phyloP scores from a whole-genome alignment of 2,329 filamentous ascomycete species.

The Beauveria scarabaeidicola region DNA sequence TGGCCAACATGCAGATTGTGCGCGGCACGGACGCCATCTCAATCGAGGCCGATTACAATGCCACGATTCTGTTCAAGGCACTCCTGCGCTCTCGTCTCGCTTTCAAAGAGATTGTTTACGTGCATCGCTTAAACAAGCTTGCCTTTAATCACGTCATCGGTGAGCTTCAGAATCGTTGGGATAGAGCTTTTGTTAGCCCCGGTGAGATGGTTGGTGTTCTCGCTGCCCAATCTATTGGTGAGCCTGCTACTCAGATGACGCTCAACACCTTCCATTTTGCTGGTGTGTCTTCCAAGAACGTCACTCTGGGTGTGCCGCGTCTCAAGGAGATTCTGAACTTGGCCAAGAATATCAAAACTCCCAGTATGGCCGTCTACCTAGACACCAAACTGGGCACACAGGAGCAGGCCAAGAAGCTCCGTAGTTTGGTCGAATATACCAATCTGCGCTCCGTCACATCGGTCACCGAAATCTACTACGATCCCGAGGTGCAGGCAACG shows the following conservation, averaged over 20 bases:
- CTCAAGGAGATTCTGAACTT: conserved; percentile 99
- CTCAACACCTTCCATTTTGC: conserved; percentile 99
- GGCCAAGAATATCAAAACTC: conserved; percentile 96
- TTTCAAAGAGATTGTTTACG: conserved; percentile 84
- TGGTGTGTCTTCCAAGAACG: conserved; percentile 99
- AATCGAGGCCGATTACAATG: conserved; percentile 74
- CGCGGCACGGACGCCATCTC: conserved; percentile 79
- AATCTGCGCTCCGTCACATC: conserved; percentile 86
- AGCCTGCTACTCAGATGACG: conserved; percentile 98
- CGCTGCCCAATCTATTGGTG: conserved; percentile 95
- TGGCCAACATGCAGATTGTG: conserved; percentile 75
- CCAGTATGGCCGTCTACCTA: conserved; percentile 90
- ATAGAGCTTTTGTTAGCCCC: conserved; percentile 74
- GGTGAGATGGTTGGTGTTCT: conserved; percentile 99
- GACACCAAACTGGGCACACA: conserved; percentile 57
- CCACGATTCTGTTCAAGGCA: conserved; percentile 87
- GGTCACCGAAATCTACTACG: conserved; percentile 93
- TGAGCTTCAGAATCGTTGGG: conserved; percentile 82
- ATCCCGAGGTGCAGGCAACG: conserved; percentile 79
- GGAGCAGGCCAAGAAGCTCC: conserved; percentile 74
- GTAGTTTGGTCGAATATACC: conserved; percentile 88
- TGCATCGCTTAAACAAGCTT: conserved; percentile 79
- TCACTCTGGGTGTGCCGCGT: conserved; percentile 96
- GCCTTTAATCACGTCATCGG: conserved; percentile 90
- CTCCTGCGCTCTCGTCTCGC: conserved; percentile 81